Percentiles rank a stretch among this genome's conserved stretches.
These are phyloP conservation scores for Wickerhamomyces silvicola DNA, from an alignment of 805 yeast species.

Conservation along the genomic window DNA sequence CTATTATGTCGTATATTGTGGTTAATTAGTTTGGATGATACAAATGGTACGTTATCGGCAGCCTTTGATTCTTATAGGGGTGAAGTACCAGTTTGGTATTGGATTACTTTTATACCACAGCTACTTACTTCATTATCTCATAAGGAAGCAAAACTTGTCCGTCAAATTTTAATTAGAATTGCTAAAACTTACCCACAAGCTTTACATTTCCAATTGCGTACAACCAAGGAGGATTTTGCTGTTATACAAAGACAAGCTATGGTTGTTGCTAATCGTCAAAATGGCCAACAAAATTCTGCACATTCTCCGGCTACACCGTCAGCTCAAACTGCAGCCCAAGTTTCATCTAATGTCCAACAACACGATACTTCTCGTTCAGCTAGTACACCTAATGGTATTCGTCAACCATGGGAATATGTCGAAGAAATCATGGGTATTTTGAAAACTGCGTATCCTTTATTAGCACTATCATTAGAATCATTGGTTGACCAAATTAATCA, in stretches of 20 bases:
- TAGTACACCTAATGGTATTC: slow-evolving; percentile 23
- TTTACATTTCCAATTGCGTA: slow-evolving; percentile 88
- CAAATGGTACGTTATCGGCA: slow-evolving; percentile 68
- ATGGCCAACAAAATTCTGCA: slow-evolving; percentile 4
- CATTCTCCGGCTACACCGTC: slow-evolving; percentile 2
- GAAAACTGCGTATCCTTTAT: slow-evolving; percentile 91
- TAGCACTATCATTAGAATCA: slow-evolving; percentile 90
- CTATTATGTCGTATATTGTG: slow-evolving; percentile 85
- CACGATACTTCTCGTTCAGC: slow-evolving; percentile 1
- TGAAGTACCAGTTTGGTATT: slow-evolving; percentile 98
- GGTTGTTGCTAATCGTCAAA: slow-evolving; percentile 37
- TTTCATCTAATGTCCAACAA: slow-evolving; percentile 1
- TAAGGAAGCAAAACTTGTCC: slow-evolving; percentile 82
- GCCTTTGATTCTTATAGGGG: slow-evolving; percentile 92
- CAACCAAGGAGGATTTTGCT: slow-evolving; percentile 90
- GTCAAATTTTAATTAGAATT: slow-evolving; percentile 81
- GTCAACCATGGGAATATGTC: slow-evolving; percentile 91
- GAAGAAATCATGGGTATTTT: slow-evolving; percentile 90
- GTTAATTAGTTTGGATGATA: slow-evolving; percentile 88
- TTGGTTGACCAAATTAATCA: slow-evolving; percentile 93
- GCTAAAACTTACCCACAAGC: slow-evolving; percentile 98
- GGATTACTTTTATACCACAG: slow-evolving; percentile 97
- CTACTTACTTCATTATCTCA: slow-evolving; percentile 83
- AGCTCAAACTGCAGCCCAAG: slow-evolving; percentile 6
- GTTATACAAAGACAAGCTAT: slow-evolving; percentile 74